These are phyloP conservation scores for Cinnamomum micranthum DNA, from an alignment of 164 flowering plant genomes.

Conservation along the genomic window DNA sequence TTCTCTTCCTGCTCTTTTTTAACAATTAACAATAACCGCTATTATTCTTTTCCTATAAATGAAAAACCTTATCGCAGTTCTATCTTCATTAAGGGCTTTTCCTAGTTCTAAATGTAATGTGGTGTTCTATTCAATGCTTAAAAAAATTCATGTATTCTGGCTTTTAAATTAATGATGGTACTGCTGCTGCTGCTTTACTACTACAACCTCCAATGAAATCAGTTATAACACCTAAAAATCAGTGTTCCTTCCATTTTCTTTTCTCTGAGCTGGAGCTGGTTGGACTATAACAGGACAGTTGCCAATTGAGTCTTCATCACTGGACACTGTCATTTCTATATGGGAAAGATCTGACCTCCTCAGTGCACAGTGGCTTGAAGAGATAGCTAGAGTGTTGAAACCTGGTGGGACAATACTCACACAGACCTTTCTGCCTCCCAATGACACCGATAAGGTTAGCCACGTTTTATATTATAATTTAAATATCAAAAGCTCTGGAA, in stretches of 20 bases:
- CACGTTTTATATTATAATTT: not conserved
- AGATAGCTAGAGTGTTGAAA: slow-evolving; percentile 58
- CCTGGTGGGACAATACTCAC: slow-evolving; percentile 70
- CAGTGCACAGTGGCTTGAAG: slow-evolving; percentile 37
- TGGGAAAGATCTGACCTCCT: slow-evolving; percentile 39
- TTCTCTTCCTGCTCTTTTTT: no score
- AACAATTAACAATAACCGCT: no score
- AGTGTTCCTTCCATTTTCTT: not conserved
- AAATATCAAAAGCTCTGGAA: not conserved
- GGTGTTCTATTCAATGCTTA: no score
- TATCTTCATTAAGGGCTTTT: no score
- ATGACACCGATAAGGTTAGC: slow-evolving; percentile 29
- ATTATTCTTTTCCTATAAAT: no score
- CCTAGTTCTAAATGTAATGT: no score
- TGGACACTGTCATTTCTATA: slow-evolving; percentile 42
- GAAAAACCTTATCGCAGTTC: no score
- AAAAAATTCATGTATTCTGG: no score
- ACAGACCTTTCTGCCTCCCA: slow-evolving; percentile 20
- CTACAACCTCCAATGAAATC: not conserved
- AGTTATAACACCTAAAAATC: not conserved
- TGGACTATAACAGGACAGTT: slow-evolving; percentile 37
- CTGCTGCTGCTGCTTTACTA: no score
- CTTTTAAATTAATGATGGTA: no score
- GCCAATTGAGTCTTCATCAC: slow-evolving; percentile 60
- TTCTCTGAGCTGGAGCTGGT: not conserved